A percentile compares a stretch with the other conserved stretches of the same genome.
phyloP scores from a whole-genome alignment of 2,329 filamentous ascomycete genomes.

The Epichloe gansuensis region DNA sequence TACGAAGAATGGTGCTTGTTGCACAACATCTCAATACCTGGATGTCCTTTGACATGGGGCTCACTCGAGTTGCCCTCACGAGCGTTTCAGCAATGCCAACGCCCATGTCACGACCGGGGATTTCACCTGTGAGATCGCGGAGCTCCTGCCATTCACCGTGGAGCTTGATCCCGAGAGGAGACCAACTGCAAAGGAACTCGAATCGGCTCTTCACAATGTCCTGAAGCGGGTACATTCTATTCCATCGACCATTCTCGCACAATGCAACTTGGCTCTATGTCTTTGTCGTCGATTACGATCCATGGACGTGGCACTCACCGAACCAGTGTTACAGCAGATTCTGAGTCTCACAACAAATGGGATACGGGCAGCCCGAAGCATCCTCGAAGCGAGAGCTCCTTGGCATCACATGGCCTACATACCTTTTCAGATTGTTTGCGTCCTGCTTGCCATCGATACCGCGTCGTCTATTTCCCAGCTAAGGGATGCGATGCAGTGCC shows the following conservation, averaged over 20 bases:
- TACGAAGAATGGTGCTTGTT: constrained; percentile 34
- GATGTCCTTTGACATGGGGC: constrained; percentile 47
- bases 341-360: constrained; percentile 32
- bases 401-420: constrained; percentile 51
- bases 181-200: constrained; percentile 28
- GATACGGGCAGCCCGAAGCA: constrained; percentile 32
- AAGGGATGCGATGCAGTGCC: constrained; percentile 36
- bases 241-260: constrained; percentile 33
- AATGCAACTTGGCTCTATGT: constrained; percentile 43
- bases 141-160: constrained; percentile 39
- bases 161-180: constrained; percentile 39
- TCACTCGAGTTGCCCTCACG: constrained; percentile 36
- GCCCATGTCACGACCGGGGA: constrained; percentile 27
- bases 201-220: constrained; percentile 28
- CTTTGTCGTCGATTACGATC: constrained; percentile 42
- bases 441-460: constrained; percentile 42
- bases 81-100: constrained; percentile 29
- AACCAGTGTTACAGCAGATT: constrained; percentile 31
- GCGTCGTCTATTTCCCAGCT: constrained; percentile 34
- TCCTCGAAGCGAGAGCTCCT: constrained; percentile 31
- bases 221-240: constrained; percentile 27
- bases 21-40: constrained; percentile 46
- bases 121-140: constrained; percentile 35
- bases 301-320: constrained; percentile 32
- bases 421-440: constrained; percentile 45